phyloP scores from a whole-genome alignment of 495 filamentous ascomycete species.

The Neurospora sp. region DNA sequence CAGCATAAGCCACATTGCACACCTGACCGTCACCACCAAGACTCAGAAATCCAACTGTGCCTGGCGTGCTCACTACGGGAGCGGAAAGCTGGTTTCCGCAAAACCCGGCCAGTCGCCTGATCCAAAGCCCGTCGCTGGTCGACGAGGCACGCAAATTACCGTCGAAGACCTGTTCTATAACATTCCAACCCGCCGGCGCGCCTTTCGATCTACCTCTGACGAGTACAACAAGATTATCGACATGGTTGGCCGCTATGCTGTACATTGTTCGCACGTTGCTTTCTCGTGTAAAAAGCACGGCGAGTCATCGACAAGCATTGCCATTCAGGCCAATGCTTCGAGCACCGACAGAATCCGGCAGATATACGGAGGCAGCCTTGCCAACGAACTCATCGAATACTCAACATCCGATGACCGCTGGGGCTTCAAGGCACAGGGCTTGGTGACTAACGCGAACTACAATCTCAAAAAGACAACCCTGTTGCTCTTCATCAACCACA shows the following conservation, averaged over 20 bases:
- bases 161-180: conserved; percentile 99
- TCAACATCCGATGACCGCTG: conserved; percentile 61
- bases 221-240: conserved; percentile 98
- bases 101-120: conserved; percentile 90
- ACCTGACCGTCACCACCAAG: conserved; percentile 89
- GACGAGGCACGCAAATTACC: conserved; percentile 93
- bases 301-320: conserved; percentile 70
- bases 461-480: conserved; percentile 84
- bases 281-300: conserved; percentile 97
- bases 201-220: conserved; percentile 85
- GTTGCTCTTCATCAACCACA: conserved; percentile 94
- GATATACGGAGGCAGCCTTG: conserved; percentile 76
- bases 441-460: conserved; percentile 92
- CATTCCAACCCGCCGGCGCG: conserved; percentile 74
- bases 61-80: conserved; percentile 76
- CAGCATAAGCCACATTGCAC: conserved; percentile 97
- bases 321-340: conserved; percentile 60
- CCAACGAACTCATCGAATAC: conserved; percentile 82
- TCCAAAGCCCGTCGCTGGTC: conserved; percentile 80
- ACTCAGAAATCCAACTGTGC: conserved; percentile 84
- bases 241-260: conserved; percentile 84
- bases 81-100: conserved; percentile 71
- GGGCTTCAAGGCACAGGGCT: conserved; percentile 73
- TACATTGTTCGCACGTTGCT: conserved; percentile 85
- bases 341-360: conserved; percentile 78